Evolutionary conservation across 805 yeast species (phyloP).

Genomic region (Jamesozyma rosinii): DNA sequence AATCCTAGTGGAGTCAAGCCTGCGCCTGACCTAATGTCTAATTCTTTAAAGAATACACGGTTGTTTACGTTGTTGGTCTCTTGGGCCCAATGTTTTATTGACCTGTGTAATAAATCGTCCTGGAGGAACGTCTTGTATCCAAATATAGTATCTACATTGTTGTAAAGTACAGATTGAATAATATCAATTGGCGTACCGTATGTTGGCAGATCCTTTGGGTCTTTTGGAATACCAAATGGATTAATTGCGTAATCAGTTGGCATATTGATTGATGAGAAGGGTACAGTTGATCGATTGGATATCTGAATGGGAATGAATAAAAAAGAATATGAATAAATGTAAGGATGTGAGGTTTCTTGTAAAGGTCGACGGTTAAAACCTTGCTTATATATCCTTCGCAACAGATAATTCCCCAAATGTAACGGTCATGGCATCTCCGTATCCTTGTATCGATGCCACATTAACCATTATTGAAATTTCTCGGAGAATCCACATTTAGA

Average conservation of each 20-base stretch:
- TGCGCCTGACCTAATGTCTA: conserved; percentile 79
- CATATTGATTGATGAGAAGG: not conserved
- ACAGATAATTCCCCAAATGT: no score
- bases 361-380: no score
- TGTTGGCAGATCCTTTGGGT: conserved; percentile 9
- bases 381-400: no score
- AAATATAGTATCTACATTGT: conserved; percentile 47
- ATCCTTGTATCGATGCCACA: no score
- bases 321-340: no score
- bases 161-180: conserved; percentile 44
- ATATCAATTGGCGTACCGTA: conserved; percentile 49
- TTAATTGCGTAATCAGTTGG: conserved; percentile 22
- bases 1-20: conserved; percentile 73
- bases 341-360: no score
- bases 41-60: conserved; percentile 24
- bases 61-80: conserved; percentile 4
- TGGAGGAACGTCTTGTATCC: conserved; percentile 62
- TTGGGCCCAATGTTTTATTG: conserved; percentile 49
- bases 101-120: conserved; percentile 49
- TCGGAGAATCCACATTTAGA: no score
- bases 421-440: no score
- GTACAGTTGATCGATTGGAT: no score
- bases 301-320: no score
- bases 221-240: conserved; percentile 41
- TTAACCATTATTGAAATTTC: no score